Base-by-base conservation (phyloP, 305 asterid species). In the Lippia alba region DNA sequence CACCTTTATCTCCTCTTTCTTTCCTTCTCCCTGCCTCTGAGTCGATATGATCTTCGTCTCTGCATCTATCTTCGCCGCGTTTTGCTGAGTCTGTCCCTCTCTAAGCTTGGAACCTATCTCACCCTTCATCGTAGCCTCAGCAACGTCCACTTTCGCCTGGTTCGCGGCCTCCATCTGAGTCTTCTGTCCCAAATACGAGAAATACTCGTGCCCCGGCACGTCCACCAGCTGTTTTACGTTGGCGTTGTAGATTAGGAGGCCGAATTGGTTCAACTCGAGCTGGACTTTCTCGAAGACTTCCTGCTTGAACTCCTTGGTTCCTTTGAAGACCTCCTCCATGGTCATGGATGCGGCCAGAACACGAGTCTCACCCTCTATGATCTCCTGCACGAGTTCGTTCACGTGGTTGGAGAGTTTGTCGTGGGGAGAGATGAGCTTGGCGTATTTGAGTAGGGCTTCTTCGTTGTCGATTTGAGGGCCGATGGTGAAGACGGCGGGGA, bases 401-500 rank as follows among this genome's bases (percentile, higher is more conserved):
- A 86, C 86, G 16, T 88, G 92, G 70, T 71, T 61, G 2, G 95
- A 88, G 69, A 59, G 78, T 72, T 77, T 86, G 66, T 86, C 90
- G 41, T 86, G 92, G 1, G 90, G 79, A 1, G 92, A 76, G n/a
- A 88, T 78, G 67, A 88, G 95, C 75, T 64, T 84, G 19, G 92
- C 91, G 24, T 86, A 89, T 66, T 80, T 83, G 36, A 72, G 53
- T 45, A 86, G 86, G 79, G 83, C 66, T 0, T 12, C 76, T 0
- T 41, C 36, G 6, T 88, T 86, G 15, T 89, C 96, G 0, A 66
- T 57, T 0, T 82, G 82, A 0, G 96, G 96, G 60, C 91, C 88
- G 56, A 89, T 82, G 12, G 96, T 89, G 89, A 84, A 88, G n/a
- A 86, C 92, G 1, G 96, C 92, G 0, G 90, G 96, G 46, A 88